A percentile compares a stretch with the other conserved stretches of the same genome.
These are phyloP conservation scores for Amanita pseudoporphyria DNA, from an alignment of 768 basidiomycete species.

Conservation along the genomic window DNA sequence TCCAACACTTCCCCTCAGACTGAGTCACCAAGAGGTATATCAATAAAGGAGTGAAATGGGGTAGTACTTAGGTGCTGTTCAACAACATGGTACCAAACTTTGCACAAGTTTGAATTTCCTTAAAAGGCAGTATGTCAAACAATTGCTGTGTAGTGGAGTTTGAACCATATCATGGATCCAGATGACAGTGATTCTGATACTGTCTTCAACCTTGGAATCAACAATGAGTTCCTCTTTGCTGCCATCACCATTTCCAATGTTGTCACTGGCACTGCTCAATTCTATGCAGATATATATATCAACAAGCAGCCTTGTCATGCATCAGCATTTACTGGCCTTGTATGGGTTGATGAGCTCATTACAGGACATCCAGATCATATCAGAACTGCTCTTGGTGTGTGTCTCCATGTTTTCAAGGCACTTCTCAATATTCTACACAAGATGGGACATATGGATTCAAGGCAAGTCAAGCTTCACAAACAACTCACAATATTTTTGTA, in stretches of 20 bases:
- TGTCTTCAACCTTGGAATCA: not conserved
- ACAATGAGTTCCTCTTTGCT: not conserved
- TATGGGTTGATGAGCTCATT: not conserved
- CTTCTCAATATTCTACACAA: not conserved
- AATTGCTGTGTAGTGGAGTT: no score
- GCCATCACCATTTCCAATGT: not conserved
- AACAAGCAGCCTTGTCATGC: not conserved
- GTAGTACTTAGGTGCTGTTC: no score
- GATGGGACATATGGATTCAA: not conserved
- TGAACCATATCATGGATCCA: no score
- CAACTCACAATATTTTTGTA: slow-evolving; percentile 20
- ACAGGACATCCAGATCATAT: not conserved
- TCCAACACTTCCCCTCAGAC: not conserved
- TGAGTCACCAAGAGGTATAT: no score
- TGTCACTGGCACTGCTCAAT: not conserved
- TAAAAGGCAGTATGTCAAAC: no score
- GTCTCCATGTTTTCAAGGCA: not conserved
- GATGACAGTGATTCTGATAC: no score
- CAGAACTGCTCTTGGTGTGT: not conserved
- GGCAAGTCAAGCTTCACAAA: slow-evolving; percentile 10
- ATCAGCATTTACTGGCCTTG: not conserved
- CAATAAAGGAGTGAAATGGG: no score
- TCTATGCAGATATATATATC: not conserved
- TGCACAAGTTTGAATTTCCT: no score
- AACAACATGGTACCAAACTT: no score